A percentile compares a stretch with the other conserved stretches of the same genome.
These are phyloP conservation scores for Diospyros kaki DNA, from an alignment of 148 eudicot genomes.

Conservation along the genomic window DNA sequence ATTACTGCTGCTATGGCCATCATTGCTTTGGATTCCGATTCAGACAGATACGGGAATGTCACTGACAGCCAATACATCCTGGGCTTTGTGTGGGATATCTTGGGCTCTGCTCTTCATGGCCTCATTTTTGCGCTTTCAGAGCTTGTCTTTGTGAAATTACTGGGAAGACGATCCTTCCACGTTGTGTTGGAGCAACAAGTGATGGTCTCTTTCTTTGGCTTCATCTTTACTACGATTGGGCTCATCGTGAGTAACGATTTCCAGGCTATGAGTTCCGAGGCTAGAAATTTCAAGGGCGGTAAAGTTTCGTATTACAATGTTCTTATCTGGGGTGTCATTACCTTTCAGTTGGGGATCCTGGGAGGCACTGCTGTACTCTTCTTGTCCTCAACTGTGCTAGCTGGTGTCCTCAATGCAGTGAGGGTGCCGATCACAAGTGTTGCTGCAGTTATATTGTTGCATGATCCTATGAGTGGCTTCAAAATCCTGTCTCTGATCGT, in stretches of 20 bases:
- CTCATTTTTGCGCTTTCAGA: slow-evolving; percentile 79
- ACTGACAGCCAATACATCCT: slow-evolving; percentile 47
- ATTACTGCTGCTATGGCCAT: slow-evolving; percentile 65
- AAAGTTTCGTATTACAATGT: slow-evolving; percentile 45
- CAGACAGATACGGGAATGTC: slow-evolving; percentile 47
- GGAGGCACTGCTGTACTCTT: slow-evolving; percentile 66
- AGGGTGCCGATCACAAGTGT: slow-evolving; percentile 79
- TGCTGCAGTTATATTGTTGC: slow-evolving; percentile 67
- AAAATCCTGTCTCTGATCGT: slow-evolving; percentile 63
- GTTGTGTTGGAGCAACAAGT: slow-evolving; percentile 86
- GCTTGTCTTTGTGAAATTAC: slow-evolving; percentile 50
- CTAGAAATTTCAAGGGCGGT: slow-evolving; percentile 56
- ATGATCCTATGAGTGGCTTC: slow-evolving; percentile 76
- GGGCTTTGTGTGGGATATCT: slow-evolving; percentile 66
- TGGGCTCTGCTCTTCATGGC: slow-evolving; percentile 76
- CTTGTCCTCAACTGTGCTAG: slow-evolving; percentile 67
- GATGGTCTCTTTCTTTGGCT: slow-evolving; percentile 70
- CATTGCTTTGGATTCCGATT: slow-evolving; percentile 68
- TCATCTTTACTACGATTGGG: slow-evolving; percentile 62
- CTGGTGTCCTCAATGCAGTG: slow-evolving; percentile 74
- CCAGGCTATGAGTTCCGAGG: slow-evolving; percentile 51
- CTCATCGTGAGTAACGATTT: slow-evolving; percentile 37
- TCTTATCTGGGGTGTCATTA: slow-evolving; percentile 60
- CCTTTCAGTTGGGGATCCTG: slow-evolving; percentile 67
- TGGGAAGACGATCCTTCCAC: slow-evolving; percentile 65